Evolutionary conservation across 169 alveolate species (phyloP).

Genomic region (Cryptosporidium viatorum): DNA sequence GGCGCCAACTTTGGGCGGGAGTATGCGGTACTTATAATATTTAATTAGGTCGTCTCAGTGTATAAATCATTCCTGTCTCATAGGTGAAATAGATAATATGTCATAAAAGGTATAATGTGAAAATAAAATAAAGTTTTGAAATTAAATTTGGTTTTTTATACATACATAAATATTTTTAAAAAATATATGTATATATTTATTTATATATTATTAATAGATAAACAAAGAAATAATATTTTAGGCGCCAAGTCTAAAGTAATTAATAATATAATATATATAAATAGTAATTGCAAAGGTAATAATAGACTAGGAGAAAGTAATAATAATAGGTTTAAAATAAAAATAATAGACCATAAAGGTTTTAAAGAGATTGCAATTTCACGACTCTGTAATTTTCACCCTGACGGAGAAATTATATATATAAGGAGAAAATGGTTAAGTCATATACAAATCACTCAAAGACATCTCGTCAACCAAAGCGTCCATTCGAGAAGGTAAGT

Average conservation of each 20-base stretch:
- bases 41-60: conserved; percentile 19
- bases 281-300: conserved; percentile 2
- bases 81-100: neutral
- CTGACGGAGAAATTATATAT: conserved; percentile 17
- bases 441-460: conserved; percentile 88
- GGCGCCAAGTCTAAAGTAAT: conserved; percentile 1
- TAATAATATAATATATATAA: neutral
- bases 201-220: neutral
- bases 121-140: neutral
- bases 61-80: neutral
- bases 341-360: conserved; percentile 9
- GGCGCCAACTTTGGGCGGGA: conserved; percentile 1
- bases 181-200: neutral
- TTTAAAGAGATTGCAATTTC: conserved; percentile 3
- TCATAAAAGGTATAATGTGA: neutral
- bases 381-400: conserved; percentile 14
- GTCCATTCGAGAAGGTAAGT: conserved; percentile 95
- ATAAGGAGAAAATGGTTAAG: conserved; percentile 82
- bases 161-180: neutral
- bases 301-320: neutral
- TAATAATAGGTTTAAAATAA: neutral
- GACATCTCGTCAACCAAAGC: conserved; percentile 94
- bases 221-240: neutral
- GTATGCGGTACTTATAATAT: neutral
- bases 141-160: neutral